Base-by-base conservation (phyloP, 805 yeast genomes). In the Henningerozyma blattae region DNA sequence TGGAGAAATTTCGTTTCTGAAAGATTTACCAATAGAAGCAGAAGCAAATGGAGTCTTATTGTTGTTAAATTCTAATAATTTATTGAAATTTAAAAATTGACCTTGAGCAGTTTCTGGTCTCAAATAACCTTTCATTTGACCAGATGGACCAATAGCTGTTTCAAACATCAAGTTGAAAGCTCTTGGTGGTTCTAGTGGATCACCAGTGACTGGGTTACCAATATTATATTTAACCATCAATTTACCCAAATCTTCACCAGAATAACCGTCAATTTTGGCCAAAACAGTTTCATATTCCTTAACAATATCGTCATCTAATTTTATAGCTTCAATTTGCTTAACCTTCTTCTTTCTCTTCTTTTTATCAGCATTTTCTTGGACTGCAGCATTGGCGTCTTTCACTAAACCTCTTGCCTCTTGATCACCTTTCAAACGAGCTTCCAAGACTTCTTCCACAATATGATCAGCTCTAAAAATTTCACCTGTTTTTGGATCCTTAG, bases 101-200 rank as follows among this genome's bases (percentile, higher is more conserved):
- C 99, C 99, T 70, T 91, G 99, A 18, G 99, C 99, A 43, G 99
- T 91, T 68, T 91, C 99, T 41, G 99, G 99, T 64, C 99, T 78
- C 56, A 91, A 65, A 64, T 73, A 91, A 46, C 98, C 98, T 68
- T 83, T 87, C 59, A 87, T 65, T 58, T 79, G 85, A 53, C 98
- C 98, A 34, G 96, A 83, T 41, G 99, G 98, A 35, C 99, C 99
- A 59, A 91, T 93, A 37, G 95, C 95, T 39, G 99, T 91, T 65
- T 89, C 97, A 58, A 91, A 91, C 99, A 91, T 91, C 60, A 91
- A 75, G 68, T 91, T 91, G 75, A 91, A 91, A 61, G 87, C 96
- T 50, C 68, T 75, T 46, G 99, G 99, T 30, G 79, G 79, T 60
- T 85, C 94, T 50, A 91, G 71, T 34, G 74, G 67, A 30, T 82